Base-by-base conservation (phyloP, 768 basidiomycete species). In the Collybia mongolica region DNA sequence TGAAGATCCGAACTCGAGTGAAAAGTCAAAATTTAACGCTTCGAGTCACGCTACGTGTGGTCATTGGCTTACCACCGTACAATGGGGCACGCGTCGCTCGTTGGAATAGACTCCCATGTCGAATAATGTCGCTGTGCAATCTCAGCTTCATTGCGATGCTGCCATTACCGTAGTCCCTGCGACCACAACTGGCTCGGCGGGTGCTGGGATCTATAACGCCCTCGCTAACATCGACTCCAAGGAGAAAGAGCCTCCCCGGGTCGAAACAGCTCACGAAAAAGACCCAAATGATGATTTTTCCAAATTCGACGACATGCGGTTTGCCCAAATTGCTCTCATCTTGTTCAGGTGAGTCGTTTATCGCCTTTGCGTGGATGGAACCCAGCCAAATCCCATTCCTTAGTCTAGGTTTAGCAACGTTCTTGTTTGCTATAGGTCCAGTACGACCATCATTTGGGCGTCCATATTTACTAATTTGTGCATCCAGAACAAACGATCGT, bases 401-500 rank as follows among this genome's bases (percentile, higher is more conserved):
- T 38, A 57, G 56, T 46, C 39, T 57, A 44, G 47, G 47, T 29
- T 18, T 54, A n/a, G 50, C 48, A n/a, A 52, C 50, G 1, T 57
- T 57, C 29, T 45, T 57, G 6, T 57, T 37, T 36, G 56, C 56
- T 3, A 57, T 57, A 38, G 56, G 56, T 57, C 28, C 9, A 29
- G 6, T 28, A 26, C 39, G 22, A 14, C 12, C 29, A 47, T 29
- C n/a, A 22, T 20, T 15, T 23, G 32, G 17, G 39, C 3, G 23
- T 19, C 14, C 28, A 19, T n/a, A 32, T 44, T 24, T 22, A 15
- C 11, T 46, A 18, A 17, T 38, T 17, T 1, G 20, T 28, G 32
- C 29, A 7, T 19, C 29, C 32, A 62, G 64, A 65, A 50, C 46
- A 58, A 47, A 65, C 64, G 11, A 63, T 63, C 38, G 64, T 65